Evolutionary conservation across 1,284 basidiomycete species (phyloP), one percentile per base, ranked within the genome.

Genomic region (Sporisorium iseilematis-ciliati): DNA sequence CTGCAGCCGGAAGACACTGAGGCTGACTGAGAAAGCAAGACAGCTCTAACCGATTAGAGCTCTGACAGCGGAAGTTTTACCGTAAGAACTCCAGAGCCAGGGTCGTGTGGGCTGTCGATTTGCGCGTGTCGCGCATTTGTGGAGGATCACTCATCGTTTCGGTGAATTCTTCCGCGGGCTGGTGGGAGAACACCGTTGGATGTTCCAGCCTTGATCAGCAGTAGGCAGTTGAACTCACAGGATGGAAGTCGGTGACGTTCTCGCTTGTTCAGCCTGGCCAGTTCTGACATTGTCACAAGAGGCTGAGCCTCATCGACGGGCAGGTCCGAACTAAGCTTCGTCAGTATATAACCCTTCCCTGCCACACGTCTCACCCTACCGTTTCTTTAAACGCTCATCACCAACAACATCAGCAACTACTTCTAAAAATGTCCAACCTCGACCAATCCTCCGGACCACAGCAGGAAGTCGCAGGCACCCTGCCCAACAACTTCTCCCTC

Each of bases 401-500:
- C 5, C 42, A 20, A 21, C 42, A 21, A n/a, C 45, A 20, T 7
- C 21, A 26, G 7, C 48, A 20, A 31, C 35, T 14, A 38, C 2
- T 33, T 12, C 7, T 33, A 25, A 18, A 21, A 11, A 67, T 73
- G 60, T 73, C 70, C n/a, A 64, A 72, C 49, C 29, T 62, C 16
- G 20, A 53, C 23, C 54, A 31, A 41, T 65, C 65, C 16, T 35
- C 57, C 12, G 65, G 65, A 6, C 65, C 71, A 3, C 71, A 74
- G 46, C 71, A 74, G 25, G 62, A 74, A 42, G 49, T 68, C 20
- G 65, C 62, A 0, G 57, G 54, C 5, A 69, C 65, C 16, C n/a
- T 74, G 25, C 65, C 71, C 8, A 74, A 65, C 65, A 68, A 75
- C 51, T 75, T 48, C 33, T 63, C 62, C 7, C 59, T 75, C 23